Evolutionary conservation across 2,329 filamentous ascomycete species (phyloP).

Genomic region (Alternaria ethzedia): DNA sequence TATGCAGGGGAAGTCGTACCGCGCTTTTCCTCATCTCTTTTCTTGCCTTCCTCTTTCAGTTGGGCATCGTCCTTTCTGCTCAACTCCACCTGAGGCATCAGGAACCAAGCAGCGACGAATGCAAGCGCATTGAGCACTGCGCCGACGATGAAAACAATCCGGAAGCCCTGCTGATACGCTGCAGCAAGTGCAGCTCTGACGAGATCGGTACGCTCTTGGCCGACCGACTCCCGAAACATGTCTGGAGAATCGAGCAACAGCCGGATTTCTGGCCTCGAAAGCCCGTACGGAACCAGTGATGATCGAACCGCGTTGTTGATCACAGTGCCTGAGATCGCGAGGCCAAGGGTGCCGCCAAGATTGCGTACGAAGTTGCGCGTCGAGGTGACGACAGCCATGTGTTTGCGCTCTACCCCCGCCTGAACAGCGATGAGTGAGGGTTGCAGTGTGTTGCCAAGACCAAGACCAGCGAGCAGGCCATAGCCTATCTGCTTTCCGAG

Average conservation of each 20-base stretch:
- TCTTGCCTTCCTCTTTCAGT: conserved; percentile 27
- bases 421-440: conserved; percentile 65
- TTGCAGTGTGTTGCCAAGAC: conserved; percentile 60
- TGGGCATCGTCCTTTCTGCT: conserved; percentile 22
- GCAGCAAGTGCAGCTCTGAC: conserved; percentile 10
- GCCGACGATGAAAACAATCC: conserved; percentile 24
- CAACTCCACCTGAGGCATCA: conserved; percentile 28
- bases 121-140: conserved; percentile 22
- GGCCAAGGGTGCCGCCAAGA: conserved; percentile 64
- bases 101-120: conserved; percentile 22
- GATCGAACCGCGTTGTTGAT: conserved; percentile 37
- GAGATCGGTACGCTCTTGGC: conserved; percentile 10
- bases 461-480: conserved; percentile 27
- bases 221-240: conserved; percentile 9
- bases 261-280: conserved; percentile 17
- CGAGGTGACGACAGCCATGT: conserved; percentile 68
- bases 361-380: conserved; percentile 69
- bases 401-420: conserved; percentile 57
- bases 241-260: conserved; percentile 22
- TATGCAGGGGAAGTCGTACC: not conserved
- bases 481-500: conserved; percentile 27
- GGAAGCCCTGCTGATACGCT: conserved; percentile 25
- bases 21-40: conserved; percentile 12
- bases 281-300: conserved; percentile 11
- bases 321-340: conserved; percentile 55